Evolutionary conservation across 345 rosid genomes (phyloP).

Genomic region (Salix koriyanagi): DNA sequence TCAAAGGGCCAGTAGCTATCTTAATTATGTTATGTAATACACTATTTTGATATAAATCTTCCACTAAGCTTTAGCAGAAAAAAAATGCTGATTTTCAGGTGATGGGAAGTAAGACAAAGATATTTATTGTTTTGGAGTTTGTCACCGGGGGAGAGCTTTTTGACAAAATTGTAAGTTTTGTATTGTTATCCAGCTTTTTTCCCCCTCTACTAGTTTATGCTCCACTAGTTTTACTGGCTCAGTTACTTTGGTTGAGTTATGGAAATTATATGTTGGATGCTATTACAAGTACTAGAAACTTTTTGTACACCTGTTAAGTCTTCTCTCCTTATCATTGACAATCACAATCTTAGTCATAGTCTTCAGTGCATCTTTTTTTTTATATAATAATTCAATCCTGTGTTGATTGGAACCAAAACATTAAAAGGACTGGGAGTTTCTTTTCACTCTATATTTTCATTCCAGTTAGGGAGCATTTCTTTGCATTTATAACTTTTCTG

Average conservation of each 20-base stretch:
- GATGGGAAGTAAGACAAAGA: constrained; percentile 32
- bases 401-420: not conserved
- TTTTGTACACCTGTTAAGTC: not conserved
- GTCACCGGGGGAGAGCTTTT: constrained; percentile 33
- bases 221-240: not conserved
- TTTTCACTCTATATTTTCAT: not conserved
- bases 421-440: not conserved
- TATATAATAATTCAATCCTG: not conserved
- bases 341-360: not conserved
- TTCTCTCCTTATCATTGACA: not conserved
- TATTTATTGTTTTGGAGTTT: constrained; percentile 32
- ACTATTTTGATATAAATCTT: not conserved
- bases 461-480: not conserved
- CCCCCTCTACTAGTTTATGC: not conserved
- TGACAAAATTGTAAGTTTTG: constrained; percentile 27
- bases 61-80: not conserved
- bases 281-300: not conserved
- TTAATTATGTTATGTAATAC: not conserved
- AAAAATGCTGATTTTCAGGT: constrained; percentile 17
- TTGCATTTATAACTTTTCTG: not conserved
- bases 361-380: not conserved
- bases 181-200: not conserved
- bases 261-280: not conserved
- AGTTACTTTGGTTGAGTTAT: not conserved
- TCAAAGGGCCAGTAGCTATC: not conserved